These are phyloP conservation scores for Lignosus rhinocerotis DNA, from an alignment of 1,284 basidiomycete genomes.

Conservation along the genomic window DNA sequence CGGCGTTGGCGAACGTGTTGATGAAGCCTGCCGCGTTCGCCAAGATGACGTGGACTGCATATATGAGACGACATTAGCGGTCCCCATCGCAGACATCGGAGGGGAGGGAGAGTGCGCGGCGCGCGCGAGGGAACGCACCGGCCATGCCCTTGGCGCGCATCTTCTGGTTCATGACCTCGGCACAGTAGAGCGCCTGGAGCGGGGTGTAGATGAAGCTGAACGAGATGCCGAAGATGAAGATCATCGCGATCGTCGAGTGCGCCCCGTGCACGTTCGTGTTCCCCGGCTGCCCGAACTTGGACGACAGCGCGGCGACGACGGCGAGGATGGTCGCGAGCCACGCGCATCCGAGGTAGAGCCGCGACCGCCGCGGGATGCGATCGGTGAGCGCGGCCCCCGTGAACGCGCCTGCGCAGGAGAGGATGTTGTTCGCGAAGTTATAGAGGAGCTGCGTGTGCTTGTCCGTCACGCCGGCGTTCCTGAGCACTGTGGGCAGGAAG, in stretches of 20 bases:
- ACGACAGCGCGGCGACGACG: slow-evolving; percentile 11
- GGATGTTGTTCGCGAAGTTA: slow-evolving; percentile 17
- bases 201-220: slow-evolving; percentile 12
- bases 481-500: slow-evolving; percentile 12
- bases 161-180: slow-evolving; percentile 12
- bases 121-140: slow-evolving; percentile 1
- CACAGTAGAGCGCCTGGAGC: slow-evolving; percentile 15
- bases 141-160: slow-evolving; percentile 11
- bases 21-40: slow-evolving; percentile 12
- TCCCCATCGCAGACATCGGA: not conserved
- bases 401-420: slow-evolving; percentile 13
- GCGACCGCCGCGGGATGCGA: slow-evolving; percentile 6
- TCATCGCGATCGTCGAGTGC: slow-evolving; percentile 12
- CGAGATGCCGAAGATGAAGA: slow-evolving; percentile 14
- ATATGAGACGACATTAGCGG: no score
- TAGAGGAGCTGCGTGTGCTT: slow-evolving; percentile 12
- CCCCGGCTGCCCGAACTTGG: slow-evolving; percentile 1
- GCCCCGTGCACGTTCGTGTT: slow-evolving; percentile 11
- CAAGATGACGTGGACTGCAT: slow-evolving; percentile 10
- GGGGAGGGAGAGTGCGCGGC: not conserved
- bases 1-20: slow-evolving; percentile 16
- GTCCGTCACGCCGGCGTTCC: slow-evolving; percentile 7
- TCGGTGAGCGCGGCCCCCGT: slow-evolving; percentile 9
- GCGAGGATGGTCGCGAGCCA: slow-evolving; percentile 7
- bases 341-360: slow-evolving; percentile 9